Evolutionary conservation across 805 yeast genomes (phyloP).

Genomic region (Zygosaccharomyces bailii): DNA sequence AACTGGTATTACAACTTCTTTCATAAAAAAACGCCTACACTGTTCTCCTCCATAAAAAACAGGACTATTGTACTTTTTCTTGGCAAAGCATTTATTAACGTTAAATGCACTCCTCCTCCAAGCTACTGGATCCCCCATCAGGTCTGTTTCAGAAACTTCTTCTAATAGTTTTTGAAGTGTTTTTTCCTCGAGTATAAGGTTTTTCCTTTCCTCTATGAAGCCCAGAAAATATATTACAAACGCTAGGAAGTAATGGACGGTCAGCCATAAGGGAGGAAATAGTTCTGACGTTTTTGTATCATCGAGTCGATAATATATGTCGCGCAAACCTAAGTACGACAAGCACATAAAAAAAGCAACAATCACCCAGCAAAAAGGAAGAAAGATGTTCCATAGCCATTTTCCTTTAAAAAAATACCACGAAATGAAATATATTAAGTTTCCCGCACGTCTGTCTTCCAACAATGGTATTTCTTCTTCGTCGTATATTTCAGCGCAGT

Average conservation of each 20-base stretch:
- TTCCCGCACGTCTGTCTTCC: background rate
- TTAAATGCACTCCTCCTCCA: background rate
- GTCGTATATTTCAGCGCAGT: background rate
- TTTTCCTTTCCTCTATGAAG: background rate
- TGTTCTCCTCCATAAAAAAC: background rate
- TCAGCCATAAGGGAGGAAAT: background rate
- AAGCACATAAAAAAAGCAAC: background rate
- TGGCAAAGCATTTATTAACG: no score
- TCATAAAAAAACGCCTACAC: background rate
- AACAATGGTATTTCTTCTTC: background rate
- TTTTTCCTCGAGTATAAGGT: background rate
- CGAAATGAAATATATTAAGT: conserved; percentile 1
- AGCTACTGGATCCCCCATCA: background rate
- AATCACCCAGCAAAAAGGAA: background rate
- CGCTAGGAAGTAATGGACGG: background rate
- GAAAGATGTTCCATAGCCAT: background rate
- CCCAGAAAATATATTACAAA: background rate
- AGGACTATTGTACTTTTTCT: background rate
- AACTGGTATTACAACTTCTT: background rate
- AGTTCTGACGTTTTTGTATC: background rate
- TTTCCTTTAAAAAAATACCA: background rate
- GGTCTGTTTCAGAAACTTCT: background rate
- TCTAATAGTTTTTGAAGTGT: background rate
- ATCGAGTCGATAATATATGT: no score
- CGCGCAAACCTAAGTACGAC: background rate